Evolutionary conservation across 2,329 filamentous ascomycete genomes (phyloP).

Genomic region (Epichloe hybrida): DNA sequence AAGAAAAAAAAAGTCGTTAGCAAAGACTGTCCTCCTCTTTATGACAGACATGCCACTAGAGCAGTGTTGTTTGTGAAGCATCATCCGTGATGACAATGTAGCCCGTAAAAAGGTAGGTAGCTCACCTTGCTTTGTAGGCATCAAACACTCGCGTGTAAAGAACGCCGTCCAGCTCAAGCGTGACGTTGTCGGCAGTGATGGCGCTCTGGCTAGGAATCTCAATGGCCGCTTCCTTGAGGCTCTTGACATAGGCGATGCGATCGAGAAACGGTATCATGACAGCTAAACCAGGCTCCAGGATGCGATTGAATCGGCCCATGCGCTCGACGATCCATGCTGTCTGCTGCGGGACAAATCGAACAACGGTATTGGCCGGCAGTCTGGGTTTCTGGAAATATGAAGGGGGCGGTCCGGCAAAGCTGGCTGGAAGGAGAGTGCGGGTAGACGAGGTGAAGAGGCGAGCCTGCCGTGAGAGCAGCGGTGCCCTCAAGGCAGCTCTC

Average conservation of each 20-base stretch:
- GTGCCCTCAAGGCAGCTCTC: slow-evolving; percentile 4
- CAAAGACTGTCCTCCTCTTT: background rate
- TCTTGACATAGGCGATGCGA: slow-evolving; percentile 95
- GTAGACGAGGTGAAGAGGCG: slow-evolving; percentile 19
- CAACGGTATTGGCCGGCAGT: slow-evolving; percentile 82
- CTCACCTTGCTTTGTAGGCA: slow-evolving; percentile 89
- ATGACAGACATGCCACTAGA: background rate
- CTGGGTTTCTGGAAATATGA: slow-evolving; percentile 68
- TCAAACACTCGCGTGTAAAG: slow-evolving; percentile 94
- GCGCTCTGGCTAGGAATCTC: slow-evolving; percentile 97
- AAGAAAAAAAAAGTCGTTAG: background rate
- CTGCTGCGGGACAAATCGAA: slow-evolving; percentile 98
- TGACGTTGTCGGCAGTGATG: slow-evolving; percentile 97
- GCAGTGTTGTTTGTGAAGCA: background rate
- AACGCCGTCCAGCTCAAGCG: slow-evolving; percentile 87
- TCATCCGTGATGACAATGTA: too few relatives aligned
- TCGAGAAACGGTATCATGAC: slow-evolving; percentile 84
- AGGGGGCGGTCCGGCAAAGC: slow-evolving; percentile 23
- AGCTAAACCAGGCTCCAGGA: slow-evolving; percentile 82
- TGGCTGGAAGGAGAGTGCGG: slow-evolving; percentile 19
- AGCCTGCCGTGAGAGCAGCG: slow-evolving; percentile 7
- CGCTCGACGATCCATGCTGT: slow-evolving; percentile 99
- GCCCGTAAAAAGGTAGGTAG: background rate
- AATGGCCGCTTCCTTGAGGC: slow-evolving; percentile 86
- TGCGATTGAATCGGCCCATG: slow-evolving; percentile 95